Conservation (phyloP, 2,329 filamentous ascomycete genomes). For the Penicillium sp. region DNA sequence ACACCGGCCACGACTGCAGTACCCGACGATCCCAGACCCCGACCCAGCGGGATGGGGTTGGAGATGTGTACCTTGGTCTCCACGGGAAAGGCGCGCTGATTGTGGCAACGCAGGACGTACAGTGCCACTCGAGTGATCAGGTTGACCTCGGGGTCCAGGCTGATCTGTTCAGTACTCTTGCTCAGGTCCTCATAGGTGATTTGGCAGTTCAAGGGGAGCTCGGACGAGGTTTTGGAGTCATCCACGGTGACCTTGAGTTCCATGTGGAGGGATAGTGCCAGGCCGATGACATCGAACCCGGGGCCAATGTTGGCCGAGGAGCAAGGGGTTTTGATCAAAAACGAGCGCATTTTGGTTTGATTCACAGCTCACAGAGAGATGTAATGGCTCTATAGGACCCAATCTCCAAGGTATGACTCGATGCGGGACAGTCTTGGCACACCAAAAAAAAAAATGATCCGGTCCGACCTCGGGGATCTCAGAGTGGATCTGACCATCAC, state of each 20-base stretch:
- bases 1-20: slow-evolving; percentile 95
- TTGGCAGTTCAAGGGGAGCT: slow-evolving; percentile 63
- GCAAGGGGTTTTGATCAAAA: slow-evolving; percentile 78
- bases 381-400: background rate
- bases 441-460: slow-evolving; percentile 18
- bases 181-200: slow-evolving; percentile 88
- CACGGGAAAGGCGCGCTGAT: slow-evolving; percentile 76
- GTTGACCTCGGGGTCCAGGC: slow-evolving; percentile 81
- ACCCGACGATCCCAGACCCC: slow-evolving; percentile 91
- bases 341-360: slow-evolving; percentile 44
- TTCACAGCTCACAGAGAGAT: background rate
- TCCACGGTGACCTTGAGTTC: slow-evolving; percentile 81
- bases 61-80: slow-evolving; percentile 92
- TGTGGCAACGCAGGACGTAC: slow-evolving; percentile 91
- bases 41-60: slow-evolving; percentile 90
- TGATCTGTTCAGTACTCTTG: slow-evolving; percentile 70
- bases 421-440: slow-evolving; percentile 22
- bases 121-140: slow-evolving; percentile 91
- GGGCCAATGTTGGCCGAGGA: slow-evolving; percentile 98
- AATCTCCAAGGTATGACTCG: slow-evolving; percentile 15
- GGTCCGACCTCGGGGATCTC: slow-evolving; percentile 22
- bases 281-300: slow-evolving; percentile 93
- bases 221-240: slow-evolving; percentile 49
- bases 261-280: slow-evolving; percentile 90
- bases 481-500: slow-evolving; percentile 13